A percentile compares a stretch with the other conserved stretches of the same genome.
phyloP scores from a whole-genome alignment of 225 moss, liverwort and hornwort genomes.

The Bryoerythrophyllum caledonicum region DNA sequence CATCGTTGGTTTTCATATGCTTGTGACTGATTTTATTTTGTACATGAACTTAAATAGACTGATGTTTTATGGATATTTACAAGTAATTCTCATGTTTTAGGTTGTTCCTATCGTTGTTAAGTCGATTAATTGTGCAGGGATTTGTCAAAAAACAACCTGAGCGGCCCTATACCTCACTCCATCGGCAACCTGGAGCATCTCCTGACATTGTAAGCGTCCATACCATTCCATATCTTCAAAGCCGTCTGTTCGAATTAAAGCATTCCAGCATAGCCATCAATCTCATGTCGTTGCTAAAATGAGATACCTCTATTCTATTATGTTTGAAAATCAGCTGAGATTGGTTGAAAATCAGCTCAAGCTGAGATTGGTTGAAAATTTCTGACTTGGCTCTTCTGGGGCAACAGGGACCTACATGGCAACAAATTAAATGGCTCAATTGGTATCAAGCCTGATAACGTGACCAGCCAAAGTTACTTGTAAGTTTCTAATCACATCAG shows the following conservation, averaged over 20 bases:
- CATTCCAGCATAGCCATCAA: not conserved
- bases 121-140: slow-evolving; percentile 35
- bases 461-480: slow-evolving; percentile 53
- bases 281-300: not conserved
- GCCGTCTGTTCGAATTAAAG: not conserved
- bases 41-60: not conserved
- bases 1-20: not conserved
- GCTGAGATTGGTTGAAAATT: slow-evolving; percentile 1
- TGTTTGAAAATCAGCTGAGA: slow-evolving; percentile 6
- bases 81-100: too few species aligned
- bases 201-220: slow-evolving; percentile 50
- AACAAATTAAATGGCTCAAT: slow-evolving; percentile 65
- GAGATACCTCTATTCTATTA: not conserved
- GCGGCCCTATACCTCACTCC: slow-evolving; percentile 62
- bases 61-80: not conserved
- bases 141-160: slow-evolving; percentile 49
- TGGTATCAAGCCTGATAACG: slow-evolving; percentile 58
- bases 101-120: not conserved
- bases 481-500: slow-evolving; percentile 23
- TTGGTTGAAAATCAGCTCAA: not conserved
- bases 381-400: slow-evolving; percentile 20
- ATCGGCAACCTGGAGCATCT: slow-evolving; percentile 78
- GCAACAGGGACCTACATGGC: slow-evolving; percentile 49
- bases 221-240: too few species aligned
- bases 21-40: not conserved